Evolutionary conservation across 495 filamentous ascomycete species (phyloP), one percentile per base, ranked within the genome.

Genomic region (Penicillium psychrofluorescens): DNA sequence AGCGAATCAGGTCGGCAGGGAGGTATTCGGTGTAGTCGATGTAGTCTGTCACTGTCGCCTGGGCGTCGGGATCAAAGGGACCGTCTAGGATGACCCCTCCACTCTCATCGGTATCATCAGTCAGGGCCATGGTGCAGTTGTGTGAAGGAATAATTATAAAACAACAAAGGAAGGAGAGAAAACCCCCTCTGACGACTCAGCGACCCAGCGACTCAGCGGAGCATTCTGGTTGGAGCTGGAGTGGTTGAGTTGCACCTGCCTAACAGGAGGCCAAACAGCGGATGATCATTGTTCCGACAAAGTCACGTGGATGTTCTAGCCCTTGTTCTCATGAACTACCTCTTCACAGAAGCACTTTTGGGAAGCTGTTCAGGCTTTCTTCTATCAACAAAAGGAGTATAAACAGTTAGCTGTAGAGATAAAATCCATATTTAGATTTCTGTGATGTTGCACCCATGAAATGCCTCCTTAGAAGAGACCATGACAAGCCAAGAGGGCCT

Each of bases 21-120:
- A 97, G 86, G 69, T 92, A 94, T 69, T 98, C 92, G 49, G 92
- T 96, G 63, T 85, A 95, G 64, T 96, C 92, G 54, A 95, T 83
- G 63, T 90, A 98, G 67, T 98, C 92, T 48, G 85, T 91, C 11
- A 96, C 84, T 42, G 88, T 92, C 8, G 90, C 85, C 50, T 95
- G 87, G n/a, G 88, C 86, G 66, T 98, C 92, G 13, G 91, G 91
- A 54, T 98, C 89, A 43, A 70, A 71, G 36, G 70, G 67, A 15
- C 70, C 70, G 50, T 73, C 70, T 4, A 73, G 52, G 35, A 73
- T 71, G 44, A 73, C 64, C 54, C 70, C 67, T 35, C 70, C 70
- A 29, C 63, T 58, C 44, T 71, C 64, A 37, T 71, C 67, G 36
- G 64, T 60, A 37, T 61, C 62, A 33, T 70, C 70, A 13, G 58